Evolutionary conservation across 2,329 filamentous ascomycete genomes (phyloP).

Genomic region (Calonectria crousiana): DNA sequence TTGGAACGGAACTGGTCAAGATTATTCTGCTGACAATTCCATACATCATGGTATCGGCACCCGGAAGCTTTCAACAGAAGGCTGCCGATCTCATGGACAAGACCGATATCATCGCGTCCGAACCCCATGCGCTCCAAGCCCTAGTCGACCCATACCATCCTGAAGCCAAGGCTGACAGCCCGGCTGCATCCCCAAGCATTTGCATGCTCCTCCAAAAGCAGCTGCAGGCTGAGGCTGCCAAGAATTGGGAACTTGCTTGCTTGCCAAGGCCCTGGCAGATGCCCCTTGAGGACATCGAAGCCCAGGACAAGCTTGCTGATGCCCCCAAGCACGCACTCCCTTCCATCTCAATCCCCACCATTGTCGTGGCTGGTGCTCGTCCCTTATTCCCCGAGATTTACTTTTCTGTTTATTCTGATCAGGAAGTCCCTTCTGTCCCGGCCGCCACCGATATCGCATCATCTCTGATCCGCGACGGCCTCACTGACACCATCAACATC

Average conservation of each 20-base stretch:
- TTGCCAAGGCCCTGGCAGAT: conserved; percentile 77
- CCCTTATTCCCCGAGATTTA: conserved; percentile 92
- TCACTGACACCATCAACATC: conserved; percentile 94
- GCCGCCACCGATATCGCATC: conserved; percentile 80
- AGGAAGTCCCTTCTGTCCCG: conserved; percentile 91
- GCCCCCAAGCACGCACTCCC: conserved; percentile 84
- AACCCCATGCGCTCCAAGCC: conserved; percentile 85
- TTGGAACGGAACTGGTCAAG: conserved; percentile 90
- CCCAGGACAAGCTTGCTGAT: conserved; percentile 69
- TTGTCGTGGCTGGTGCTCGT: conserved; percentile 79
- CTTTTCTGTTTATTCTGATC: conserved; percentile 90
- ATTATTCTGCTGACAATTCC: conserved; percentile 96
- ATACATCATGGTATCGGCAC: conserved; percentile 83
- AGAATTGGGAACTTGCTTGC: conserved; percentile 80
- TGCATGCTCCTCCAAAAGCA: conserved; percentile 89
- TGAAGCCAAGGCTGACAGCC: conserved; percentile 72
- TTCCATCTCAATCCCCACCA: conserved; percentile 78
- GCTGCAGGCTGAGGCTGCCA: conserved; percentile 80
- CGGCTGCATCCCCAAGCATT: conserved; percentile 74
- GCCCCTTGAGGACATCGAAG: conserved; percentile 70
- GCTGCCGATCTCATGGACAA: conserved; percentile 88
- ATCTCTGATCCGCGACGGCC: conserved; percentile 84
- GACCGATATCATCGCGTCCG: conserved; percentile 93
- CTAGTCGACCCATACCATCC: conserved; percentile 87
- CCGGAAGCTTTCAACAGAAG: conserved; percentile 77